Evolutionary conservation across 1,284 basidiomycete species (phyloP).

Genomic region (Mycosarcoma mackinlayi): DNA sequence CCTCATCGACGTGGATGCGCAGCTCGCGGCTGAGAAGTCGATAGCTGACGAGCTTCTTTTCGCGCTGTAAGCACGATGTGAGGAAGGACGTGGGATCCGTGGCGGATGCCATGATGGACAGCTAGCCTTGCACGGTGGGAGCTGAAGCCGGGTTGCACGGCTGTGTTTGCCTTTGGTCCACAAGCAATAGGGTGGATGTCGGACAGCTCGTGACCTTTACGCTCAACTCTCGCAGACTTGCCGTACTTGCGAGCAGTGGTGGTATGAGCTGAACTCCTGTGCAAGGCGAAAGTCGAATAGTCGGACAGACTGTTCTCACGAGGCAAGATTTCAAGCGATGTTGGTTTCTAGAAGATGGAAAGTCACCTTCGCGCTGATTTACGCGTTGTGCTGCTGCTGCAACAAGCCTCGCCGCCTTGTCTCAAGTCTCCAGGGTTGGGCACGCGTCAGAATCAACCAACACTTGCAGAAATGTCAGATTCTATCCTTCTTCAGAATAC

Average conservation of each 20-base stretch:
- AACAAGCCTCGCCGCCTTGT: no score
- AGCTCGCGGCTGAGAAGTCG: constrained; percentile 55
- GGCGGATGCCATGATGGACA: constrained; percentile 19
- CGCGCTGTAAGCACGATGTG: constrained; percentile 46
- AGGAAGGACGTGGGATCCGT: constrained; percentile 41
- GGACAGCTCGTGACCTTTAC: no score
- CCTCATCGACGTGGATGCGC: constrained; percentile 53
- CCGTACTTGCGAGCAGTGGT: no score
- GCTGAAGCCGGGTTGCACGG: no score
- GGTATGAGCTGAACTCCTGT: no score
- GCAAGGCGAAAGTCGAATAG: no score
- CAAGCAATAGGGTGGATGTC: no score
- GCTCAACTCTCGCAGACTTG: no score
- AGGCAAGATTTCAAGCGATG: not conserved
- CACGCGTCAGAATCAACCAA: constrained; percentile 31
- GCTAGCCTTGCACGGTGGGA: not conserved
- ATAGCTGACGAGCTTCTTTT: constrained; percentile 57
- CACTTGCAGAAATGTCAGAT: constrained; percentile 28
- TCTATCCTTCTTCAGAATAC: not conserved
- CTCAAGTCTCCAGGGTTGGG: not conserved
- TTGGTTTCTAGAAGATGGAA: not conserved
- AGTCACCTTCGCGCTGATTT: constrained; percentile 19
- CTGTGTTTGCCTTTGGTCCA: no score
- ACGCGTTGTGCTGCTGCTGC: constrained; percentile 19
- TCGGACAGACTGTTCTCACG: no score